These are phyloP conservation scores for Tillandsia fasciculata DNA, from an alignment of 176 grass and related monocot species.

Conservation along the genomic window DNA sequence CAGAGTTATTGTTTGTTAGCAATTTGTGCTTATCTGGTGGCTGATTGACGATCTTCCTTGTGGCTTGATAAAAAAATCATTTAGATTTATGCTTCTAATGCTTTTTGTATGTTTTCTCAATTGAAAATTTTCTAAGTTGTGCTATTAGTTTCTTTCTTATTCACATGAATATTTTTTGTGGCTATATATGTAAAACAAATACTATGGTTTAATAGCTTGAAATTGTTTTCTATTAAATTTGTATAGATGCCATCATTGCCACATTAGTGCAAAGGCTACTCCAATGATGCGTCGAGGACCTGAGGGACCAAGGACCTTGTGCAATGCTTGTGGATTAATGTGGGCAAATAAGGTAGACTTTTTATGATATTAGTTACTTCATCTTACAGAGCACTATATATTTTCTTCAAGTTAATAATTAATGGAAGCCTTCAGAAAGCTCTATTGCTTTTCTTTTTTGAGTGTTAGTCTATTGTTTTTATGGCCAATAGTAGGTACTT, in stretches of 20 bases:
- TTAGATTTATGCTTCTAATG: background rate
- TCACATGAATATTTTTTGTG: too few relatives aligned
- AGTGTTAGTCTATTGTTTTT: too few relatives aligned
- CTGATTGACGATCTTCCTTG: background rate
- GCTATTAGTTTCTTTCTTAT: background rate
- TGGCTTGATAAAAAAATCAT: background rate
- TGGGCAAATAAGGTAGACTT: constrained; percentile 91
- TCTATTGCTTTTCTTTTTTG: background rate
- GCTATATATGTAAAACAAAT: background rate
- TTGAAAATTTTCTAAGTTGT: background rate
- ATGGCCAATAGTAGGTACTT: too few relatives aligned
- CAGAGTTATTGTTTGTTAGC: background rate
- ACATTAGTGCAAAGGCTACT: constrained; percentile 54
- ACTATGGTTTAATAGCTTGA: background rate
- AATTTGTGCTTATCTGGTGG: background rate
- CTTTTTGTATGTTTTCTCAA: background rate
- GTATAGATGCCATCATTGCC: constrained; percentile 89
- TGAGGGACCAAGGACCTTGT: constrained; percentile 91
- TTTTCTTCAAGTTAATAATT: constrained; percentile 5
- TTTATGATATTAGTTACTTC: constrained; percentile 4
- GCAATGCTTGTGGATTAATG: constrained; percentile 97
- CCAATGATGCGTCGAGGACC: constrained; percentile 99
- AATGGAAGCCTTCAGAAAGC: constrained; percentile 9
- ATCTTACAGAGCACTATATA: constrained; percentile 5
- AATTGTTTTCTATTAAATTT: constrained; percentile 5